Conservation (phyloP, 148 eudicot genomes). For the Agrostemma githago region DNA sequence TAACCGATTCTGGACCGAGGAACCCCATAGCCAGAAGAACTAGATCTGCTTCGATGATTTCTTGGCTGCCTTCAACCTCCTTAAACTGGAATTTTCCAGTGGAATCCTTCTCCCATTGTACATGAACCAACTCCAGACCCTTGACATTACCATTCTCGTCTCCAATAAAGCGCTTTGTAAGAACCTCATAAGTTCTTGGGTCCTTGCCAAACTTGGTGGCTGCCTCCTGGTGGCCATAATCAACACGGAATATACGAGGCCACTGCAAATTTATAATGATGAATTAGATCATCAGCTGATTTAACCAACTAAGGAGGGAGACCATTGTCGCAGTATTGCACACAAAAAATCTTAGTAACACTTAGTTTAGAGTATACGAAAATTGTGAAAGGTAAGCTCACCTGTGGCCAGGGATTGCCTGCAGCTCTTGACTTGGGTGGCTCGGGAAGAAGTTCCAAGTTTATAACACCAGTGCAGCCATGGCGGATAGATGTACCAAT, state of each 20-base stretch:
- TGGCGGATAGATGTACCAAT: conserved; percentile 98
- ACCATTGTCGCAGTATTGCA: too few relatives aligned
- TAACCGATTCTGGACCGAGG: conserved; percentile 93
- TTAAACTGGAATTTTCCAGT: conserved; percentile 78
- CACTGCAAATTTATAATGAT: conserved; percentile 46
- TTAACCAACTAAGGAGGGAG: too few relatives aligned
- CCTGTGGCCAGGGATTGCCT: conserved; percentile 99
- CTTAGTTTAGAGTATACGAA: not conserved
- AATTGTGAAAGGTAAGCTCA: conserved; percentile 18
- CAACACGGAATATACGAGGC: conserved; percentile 97
- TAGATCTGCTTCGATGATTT: conserved; percentile 76
- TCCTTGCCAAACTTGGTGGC: conserved; percentile 88
- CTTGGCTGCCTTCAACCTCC: conserved; percentile 80
- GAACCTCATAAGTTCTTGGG: conserved; percentile 87
- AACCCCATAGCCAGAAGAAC: conserved; percentile 98
- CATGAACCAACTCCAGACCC: conserved; percentile 79
- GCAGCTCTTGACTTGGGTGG: conserved; percentile 89
- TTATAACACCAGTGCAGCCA: conserved; percentile 70
- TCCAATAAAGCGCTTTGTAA: conserved; percentile 83
- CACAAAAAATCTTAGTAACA: not conserved
- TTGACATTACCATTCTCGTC: conserved; percentile 78
- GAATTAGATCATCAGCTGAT: not conserved
- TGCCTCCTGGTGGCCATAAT: conserved; percentile 98
- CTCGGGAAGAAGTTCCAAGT: conserved; percentile 93
- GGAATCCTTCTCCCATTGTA: conserved; percentile 91